Evolutionary conservation across 2,329 filamentous ascomycete species (phyloP).

Genomic region (Pseudovirgaria hyperparasitica): DNA sequence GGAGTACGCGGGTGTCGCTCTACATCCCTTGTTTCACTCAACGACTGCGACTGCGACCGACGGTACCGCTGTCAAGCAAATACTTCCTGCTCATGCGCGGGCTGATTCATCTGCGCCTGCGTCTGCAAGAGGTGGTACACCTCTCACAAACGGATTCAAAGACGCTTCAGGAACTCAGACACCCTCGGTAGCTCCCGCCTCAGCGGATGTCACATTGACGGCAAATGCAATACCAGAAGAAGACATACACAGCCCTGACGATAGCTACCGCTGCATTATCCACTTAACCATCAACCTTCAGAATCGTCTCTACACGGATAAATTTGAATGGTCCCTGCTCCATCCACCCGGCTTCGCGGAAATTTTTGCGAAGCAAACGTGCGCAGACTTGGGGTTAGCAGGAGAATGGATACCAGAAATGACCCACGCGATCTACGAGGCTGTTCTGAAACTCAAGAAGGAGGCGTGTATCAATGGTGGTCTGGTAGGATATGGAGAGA

Average conservation of each 20-base stretch:
- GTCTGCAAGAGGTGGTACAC: conserved; percentile 34
- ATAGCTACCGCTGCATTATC: conserved; percentile 89
- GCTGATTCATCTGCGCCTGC: conserved; percentile 38
- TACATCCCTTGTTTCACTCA: conserved; percentile 84
- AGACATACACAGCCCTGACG: conserved; percentile 75
- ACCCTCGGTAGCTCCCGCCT: conserved; percentile 33
- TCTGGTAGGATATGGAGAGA: conserved; percentile 60
- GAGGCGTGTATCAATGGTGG: conserved; percentile 89
- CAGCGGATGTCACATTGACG: conserved; percentile 57
- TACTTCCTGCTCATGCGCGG: conserved; percentile 28
- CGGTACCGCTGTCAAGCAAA: conserved; percentile 14
- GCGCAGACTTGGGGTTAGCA: conserved; percentile 75
- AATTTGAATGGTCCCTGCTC: conserved; percentile 92
- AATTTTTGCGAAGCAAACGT: conserved; percentile 82
- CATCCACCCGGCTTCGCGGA: conserved; percentile 88
- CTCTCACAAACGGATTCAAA: conserved; percentile 34
- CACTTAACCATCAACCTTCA: conserved; percentile 83
- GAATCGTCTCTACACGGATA: conserved; percentile 88
- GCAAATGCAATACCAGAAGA: conserved; percentile 53
- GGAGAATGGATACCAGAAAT: conserved; percentile 93
- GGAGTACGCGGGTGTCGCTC: conserved; percentile 86
- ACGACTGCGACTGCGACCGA: conserved; percentile 18
- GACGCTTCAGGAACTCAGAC: conserved; percentile 30
- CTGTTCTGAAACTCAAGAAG: conserved; percentile 84
- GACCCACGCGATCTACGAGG: conserved; percentile 94